Evolutionary conservation across 305 asterid species (phyloP).

Genomic region (Euphrasia arctica): DNA sequence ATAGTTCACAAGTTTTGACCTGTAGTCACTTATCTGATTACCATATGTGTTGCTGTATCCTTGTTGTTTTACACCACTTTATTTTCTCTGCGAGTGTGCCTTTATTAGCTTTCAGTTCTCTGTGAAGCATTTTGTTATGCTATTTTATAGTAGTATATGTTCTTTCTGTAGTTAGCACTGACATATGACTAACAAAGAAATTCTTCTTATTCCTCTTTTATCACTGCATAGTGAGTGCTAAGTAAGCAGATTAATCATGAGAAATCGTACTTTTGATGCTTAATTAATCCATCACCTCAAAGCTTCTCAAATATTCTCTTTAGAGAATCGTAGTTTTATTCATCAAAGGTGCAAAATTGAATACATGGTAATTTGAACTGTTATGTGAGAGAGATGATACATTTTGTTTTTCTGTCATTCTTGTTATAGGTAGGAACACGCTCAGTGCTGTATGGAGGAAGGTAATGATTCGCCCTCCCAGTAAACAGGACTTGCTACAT

Average conservation of each 20-base stretch:
- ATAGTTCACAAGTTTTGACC: constrained; percentile 2
- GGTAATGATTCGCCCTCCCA: constrained; percentile 58
- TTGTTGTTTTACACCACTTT: too few species aligned
- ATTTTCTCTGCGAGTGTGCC: constrained; percentile 5
- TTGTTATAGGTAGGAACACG: constrained; percentile 53
- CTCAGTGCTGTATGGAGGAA: constrained; percentile 90
- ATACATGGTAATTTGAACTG: background rate
- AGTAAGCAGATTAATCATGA: background rate
- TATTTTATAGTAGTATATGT: background rate
- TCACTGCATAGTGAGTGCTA: background rate
- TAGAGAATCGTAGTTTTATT: constrained; percentile 3
- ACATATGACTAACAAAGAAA: constrained; percentile 11
- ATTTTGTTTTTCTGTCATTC: constrained; percentile 22
- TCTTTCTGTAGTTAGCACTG: constrained; percentile 14
- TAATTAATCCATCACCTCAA: background rate
- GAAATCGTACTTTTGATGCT: background rate
- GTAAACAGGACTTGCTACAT: constrained; percentile 53
- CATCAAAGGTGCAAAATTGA: constrained; percentile 6
- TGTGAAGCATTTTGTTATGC: background rate
- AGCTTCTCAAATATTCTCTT: constrained; percentile 13
- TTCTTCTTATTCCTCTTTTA: constrained; percentile 1
- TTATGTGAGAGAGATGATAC: constrained; percentile 18
- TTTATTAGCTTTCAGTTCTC: background rate
- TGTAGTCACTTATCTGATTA: constrained; percentile 17
- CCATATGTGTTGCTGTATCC: background rate